These are phyloP conservation scores for Saccharomycopsis babjevae DNA, from an alignment of 805 yeast genomes.

Conservation along the genomic window DNA sequence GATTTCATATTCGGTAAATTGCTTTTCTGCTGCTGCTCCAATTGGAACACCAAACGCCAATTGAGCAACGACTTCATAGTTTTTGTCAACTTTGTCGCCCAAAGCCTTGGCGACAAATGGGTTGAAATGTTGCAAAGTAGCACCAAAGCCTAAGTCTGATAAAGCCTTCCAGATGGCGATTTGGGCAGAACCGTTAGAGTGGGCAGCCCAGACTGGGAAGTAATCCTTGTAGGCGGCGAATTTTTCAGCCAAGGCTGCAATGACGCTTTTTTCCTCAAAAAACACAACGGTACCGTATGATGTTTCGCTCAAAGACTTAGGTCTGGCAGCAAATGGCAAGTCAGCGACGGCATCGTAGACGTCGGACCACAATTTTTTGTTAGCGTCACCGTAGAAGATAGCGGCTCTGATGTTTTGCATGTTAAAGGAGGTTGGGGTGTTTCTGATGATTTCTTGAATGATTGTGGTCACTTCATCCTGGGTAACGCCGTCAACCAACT, in stretches of 20 bases:
- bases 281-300: slow-evolving; percentile 42
- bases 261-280: slow-evolving; percentile 34
- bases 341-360: slow-evolving; percentile 30
- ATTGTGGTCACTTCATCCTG: slow-evolving; percentile 31
- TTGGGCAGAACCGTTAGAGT: slow-evolving; percentile 41
- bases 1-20: slow-evolving; percentile 32
- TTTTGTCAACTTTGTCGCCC: slow-evolving; percentile 28
- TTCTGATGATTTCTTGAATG: slow-evolving; percentile 35
- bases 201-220: slow-evolving; percentile 40
- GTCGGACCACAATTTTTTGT: slow-evolving; percentile 36
- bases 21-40: slow-evolving; percentile 29
- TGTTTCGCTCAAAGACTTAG: slow-evolving; percentile 33
- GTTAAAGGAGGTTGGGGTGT: slow-evolving; percentile 44
- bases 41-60: slow-evolving; percentile 40
- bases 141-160: slow-evolving; percentile 36
- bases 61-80: slow-evolving; percentile 39
- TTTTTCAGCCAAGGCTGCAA: slow-evolving; percentile 32
- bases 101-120: slow-evolving; percentile 32
- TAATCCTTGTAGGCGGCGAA: slow-evolving; percentile 34
- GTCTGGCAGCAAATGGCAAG: slow-evolving; percentile 30
- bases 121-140: slow-evolving; percentile 44
- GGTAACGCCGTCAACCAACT: slow-evolving; percentile 33
- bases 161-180: slow-evolving; percentile 41
- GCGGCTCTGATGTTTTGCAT: slow-evolving; percentile 41
- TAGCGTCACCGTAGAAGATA: slow-evolving; percentile 36